Evolutionary conservation across 371 early-diverging fungal species (phyloP), one percentile per base, ranked within the genome.

Genomic region (Capniomyces stellatus): DNA sequence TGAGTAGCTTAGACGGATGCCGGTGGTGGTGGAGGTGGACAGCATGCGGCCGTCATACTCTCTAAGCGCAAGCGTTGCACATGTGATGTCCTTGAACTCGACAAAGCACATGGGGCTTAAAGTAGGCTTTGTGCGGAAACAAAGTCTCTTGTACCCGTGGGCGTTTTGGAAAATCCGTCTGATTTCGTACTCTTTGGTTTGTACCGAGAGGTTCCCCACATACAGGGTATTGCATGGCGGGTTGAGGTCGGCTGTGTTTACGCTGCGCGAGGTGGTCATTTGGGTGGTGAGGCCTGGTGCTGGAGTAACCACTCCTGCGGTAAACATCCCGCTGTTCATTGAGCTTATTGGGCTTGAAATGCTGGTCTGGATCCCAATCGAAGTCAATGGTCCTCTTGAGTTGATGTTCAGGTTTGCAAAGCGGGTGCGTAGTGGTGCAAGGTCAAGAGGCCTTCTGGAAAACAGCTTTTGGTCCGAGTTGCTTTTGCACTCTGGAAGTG

Each of bases 141-240:
- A 82, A 60, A 92, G 70, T 25, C 92, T 78, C 52, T 81, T 81
- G 75, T 81, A 94, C 8, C 95, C 95, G 24, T 71, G 61, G 54
- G 82, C 82, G 8, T 64, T 62, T 3, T 72, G 67, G 66, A 94
- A 94, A 49, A 91, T 54, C 28, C 68, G 61, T 12, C 77, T 74
- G 43, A 94, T 75, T 61, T 94, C 92, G 2, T 84, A 85, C 63
- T 91, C 90, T 29, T 67, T 71, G 12, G 91, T 77, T 58, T 83
- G 79, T 53, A 72, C 67, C 2, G 92, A 89, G 27, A 94, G 67
- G 61, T 92, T 92, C 41, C 92, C 92, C n/a, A 94, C 90, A 63
- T 92, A 92, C n/a, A 91, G 71, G 2, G 92, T 92, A 63, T 92
- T 94, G 71, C 95, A 92, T 1, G 92, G 92, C n/a, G 92, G 91